Evolutionary conservation across 169 alveolate species (phyloP).

Genomic region (Fabrea salina): DNA sequence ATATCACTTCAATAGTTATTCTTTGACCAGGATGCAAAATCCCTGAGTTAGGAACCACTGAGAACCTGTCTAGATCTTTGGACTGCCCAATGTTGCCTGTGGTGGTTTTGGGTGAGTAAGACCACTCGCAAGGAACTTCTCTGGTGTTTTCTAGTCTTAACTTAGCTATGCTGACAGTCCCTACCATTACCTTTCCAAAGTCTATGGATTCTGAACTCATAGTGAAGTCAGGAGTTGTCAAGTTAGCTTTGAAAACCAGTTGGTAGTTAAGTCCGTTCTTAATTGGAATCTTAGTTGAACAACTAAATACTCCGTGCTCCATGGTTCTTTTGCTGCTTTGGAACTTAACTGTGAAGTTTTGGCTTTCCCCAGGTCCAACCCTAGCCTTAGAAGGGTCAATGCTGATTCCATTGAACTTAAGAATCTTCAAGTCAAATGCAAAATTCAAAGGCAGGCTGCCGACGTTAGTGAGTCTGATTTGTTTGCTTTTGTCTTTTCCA

Average conservation of each 20-base stretch:
- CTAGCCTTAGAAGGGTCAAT: slow-evolving; percentile 79
- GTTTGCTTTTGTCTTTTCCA: slow-evolving; percentile 62
- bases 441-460: slow-evolving; percentile 67
- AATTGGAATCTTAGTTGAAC: slow-evolving; percentile 62
- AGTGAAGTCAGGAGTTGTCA: slow-evolving; percentile 88
- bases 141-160: slow-evolving; percentile 84
- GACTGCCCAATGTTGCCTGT: slow-evolving; percentile 59
- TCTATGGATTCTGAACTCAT: slow-evolving; percentile 83
- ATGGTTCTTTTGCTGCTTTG: slow-evolving; percentile 64
- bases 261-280: slow-evolving; percentile 82
- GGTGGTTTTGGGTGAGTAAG: slow-evolving; percentile 70
- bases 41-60: slow-evolving; percentile 74
- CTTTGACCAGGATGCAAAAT: slow-evolving; percentile 81
- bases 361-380: slow-evolving; percentile 62
- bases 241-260: slow-evolving; percentile 82
- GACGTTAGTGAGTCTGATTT: slow-evolving; percentile 72
- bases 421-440: slow-evolving; percentile 70
- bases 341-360: slow-evolving; percentile 63
- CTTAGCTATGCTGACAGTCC: slow-evolving; percentile 75
- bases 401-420: slow-evolving; percentile 71
- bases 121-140: slow-evolving; percentile 91
- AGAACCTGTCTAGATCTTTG: slow-evolving; percentile 60
- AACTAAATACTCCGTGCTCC: slow-evolving; percentile 60
- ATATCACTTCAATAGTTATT: slow-evolving; percentile 75
- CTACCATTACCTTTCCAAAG: slow-evolving; percentile 86